Conservation (phyloP, 2,329 filamentous ascomycete genomes). For the Neofusicoccum laricinum region DNA sequence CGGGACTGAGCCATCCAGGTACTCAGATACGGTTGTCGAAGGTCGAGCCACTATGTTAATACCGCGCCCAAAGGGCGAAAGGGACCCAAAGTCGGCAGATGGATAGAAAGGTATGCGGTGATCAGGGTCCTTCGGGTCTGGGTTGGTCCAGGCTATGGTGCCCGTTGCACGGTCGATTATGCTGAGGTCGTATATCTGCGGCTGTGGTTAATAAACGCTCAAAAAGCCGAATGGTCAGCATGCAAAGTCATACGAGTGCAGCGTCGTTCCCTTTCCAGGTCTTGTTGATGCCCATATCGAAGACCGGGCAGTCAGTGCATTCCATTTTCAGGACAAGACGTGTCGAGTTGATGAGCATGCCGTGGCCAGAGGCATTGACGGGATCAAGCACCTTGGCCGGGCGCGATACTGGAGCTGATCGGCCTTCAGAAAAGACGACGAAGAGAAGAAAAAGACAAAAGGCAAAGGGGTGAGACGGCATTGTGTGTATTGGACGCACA, state of each 20-base stretch:
- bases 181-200: conserved; percentile 4
- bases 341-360: neutral
- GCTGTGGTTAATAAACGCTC: neutral
- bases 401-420: neutral
- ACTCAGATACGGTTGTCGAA: neutral
- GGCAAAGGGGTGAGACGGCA: neutral
- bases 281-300: neutral
- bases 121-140: neutral
- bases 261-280: neutral
- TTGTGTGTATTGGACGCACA: neutral
- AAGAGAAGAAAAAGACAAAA: neutral
- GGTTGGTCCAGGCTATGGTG: neutral
- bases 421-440: neutral
- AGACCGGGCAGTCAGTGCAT: neutral
- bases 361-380: neutral
- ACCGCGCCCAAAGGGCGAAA: neutral
- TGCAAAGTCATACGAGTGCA: neutral
- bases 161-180: neutral
- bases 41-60: neutral
- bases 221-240: too few relatives aligned
- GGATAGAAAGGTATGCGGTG: neutral
- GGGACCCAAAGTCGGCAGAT: neutral
- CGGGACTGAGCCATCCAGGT: neutral
- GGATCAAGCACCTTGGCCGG: neutral
- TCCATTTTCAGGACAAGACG: neutral